Percentiles rank a stretch among this genome's conserved stretches.
Conservation (phyloP, 129 eudicot genomes). For the Centaurea solstitialis region DNA sequence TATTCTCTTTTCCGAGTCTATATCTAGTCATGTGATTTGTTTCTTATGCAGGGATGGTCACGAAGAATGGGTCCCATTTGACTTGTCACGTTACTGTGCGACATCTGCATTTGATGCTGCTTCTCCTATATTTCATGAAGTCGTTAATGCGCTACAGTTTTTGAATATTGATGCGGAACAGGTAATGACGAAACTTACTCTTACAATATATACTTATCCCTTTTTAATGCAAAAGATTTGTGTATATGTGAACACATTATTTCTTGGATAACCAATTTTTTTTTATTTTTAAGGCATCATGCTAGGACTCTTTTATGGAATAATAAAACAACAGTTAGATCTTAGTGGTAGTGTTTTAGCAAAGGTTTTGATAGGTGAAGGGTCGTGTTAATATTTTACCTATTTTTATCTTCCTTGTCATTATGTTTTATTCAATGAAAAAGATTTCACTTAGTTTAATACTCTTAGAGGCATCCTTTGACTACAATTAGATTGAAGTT, state of each 20-base stretch:
- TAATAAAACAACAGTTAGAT: background rate
- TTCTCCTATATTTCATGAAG: constrained; percentile 73
- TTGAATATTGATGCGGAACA: constrained; percentile 83
- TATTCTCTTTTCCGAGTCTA: constrained; percentile 5
- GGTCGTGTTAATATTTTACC: background rate
- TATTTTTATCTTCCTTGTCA: background rate
- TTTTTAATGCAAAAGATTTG: background rate
- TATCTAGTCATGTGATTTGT: constrained; percentile 5
- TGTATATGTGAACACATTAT: background rate
- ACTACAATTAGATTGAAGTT: background rate
- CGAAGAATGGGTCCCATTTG: constrained; percentile 90
- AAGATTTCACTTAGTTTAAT: background rate
- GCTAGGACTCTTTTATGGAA: background rate
- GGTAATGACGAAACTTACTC: constrained; percentile 39
- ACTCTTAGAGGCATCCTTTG: background rate
- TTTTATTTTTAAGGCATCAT: background rate
- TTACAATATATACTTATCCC: background rate
- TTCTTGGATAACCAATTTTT: background rate
- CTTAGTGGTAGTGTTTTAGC: background rate
- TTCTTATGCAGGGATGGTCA: constrained; percentile 57
- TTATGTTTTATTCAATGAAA: background rate
- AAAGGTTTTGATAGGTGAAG: background rate
- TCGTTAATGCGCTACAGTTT: constrained; percentile 58
- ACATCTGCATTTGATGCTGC: constrained; percentile 83
- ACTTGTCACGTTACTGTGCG: constrained; percentile 71